Evolutionary conservation across 2,329 filamentous ascomycete genomes (phyloP).

Genomic region (Neofusicoccum laricinum): DNA sequence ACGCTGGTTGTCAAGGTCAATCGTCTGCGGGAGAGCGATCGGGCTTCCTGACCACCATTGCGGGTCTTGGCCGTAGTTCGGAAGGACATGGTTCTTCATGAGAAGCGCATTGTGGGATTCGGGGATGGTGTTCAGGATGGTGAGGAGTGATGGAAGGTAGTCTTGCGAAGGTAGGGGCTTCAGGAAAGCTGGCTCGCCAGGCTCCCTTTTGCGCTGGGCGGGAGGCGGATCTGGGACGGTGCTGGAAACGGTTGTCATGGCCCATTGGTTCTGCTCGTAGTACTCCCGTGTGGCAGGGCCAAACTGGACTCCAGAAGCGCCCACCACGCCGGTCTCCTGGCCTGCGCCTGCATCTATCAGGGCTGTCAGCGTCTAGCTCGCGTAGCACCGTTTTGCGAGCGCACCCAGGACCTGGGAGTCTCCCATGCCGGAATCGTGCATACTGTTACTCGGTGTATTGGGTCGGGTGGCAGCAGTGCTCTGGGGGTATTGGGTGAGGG

Average conservation of each 20-base stretch:
- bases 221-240: constrained; percentile 53
- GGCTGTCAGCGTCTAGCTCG: background rate
- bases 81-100: constrained; percentile 2
- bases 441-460: constrained; percentile 17
- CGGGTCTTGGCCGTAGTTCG: constrained; percentile 53
- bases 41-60: constrained; percentile 63
- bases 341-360: background rate
- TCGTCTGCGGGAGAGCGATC: constrained; percentile 49
- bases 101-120: constrained; percentile 57
- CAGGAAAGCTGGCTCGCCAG: constrained; percentile 55
- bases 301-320: constrained; percentile 39
- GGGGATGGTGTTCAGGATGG: constrained; percentile 62
- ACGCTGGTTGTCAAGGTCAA: constrained; percentile 37
- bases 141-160: constrained; percentile 57
- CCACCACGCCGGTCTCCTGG: constrained; percentile 56
- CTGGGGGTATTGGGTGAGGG: constrained; percentile 9
- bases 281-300: constrained; percentile 53
- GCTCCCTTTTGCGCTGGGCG: constrained; percentile 46
- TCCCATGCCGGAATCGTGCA: constrained; percentile 10
- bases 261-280: constrained; percentile 56
- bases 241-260: constrained; percentile 49
- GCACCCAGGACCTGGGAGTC: constrained; percentile 1
- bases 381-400: background rate
- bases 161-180: constrained; percentile 53
- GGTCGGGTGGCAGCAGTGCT: constrained; percentile 17